These are phyloP conservation scores for Alternaria conjuncta DNA, from an alignment of 2,329 filamentous ascomycete species.

Conservation along the genomic window DNA sequence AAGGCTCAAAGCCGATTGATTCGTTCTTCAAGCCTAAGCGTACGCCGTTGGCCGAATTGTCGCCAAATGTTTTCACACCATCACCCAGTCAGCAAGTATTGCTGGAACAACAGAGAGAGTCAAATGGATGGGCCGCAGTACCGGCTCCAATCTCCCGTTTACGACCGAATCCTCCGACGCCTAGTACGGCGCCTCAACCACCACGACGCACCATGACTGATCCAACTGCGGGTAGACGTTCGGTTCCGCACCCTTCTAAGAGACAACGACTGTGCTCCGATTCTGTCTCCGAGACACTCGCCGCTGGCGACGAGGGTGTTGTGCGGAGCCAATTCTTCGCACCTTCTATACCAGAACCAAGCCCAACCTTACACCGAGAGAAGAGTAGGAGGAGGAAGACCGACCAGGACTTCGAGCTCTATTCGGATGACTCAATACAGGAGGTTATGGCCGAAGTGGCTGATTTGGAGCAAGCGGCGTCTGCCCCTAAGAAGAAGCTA, in stretches of 20 bases:
- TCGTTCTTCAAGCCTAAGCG: constrained; percentile 70
- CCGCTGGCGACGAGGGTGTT: constrained; percentile 31
- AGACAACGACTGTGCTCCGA: constrained; percentile 56
- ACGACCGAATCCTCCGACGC: constrained; percentile 28
- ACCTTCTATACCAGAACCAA: constrained; percentile 44
- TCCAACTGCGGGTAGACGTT: constrained; percentile 48
- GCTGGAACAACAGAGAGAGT: constrained; percentile 59
- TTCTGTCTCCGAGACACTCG: constrained; percentile 34
- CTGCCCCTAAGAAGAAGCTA: constrained; percentile 42
- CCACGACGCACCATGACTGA: constrained; percentile 48
- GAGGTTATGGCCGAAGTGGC: constrained; percentile 50
- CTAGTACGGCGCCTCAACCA: constrained; percentile 52
- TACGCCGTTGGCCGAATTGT: constrained; percentile 69
- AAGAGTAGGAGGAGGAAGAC: constrained; percentile 40
- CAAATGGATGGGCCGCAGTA: constrained; percentile 62
- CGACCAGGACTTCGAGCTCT: constrained; percentile 53
- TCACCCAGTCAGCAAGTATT: constrained; percentile 69
- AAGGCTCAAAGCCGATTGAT: constrained; percentile 67
- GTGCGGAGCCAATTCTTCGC: constrained; percentile 56
- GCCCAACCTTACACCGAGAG: constrained; percentile 49
- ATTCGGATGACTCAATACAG: constrained; percentile 57
- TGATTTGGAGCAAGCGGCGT: constrained; percentile 40
- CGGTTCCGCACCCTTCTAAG: constrained; percentile 53
- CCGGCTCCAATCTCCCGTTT: constrained; percentile 53
- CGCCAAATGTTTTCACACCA: constrained; percentile 70